phyloP scores from a whole-genome alignment of 2,329 filamentous ascomycete genomes.

The Apiospora marii region DNA sequence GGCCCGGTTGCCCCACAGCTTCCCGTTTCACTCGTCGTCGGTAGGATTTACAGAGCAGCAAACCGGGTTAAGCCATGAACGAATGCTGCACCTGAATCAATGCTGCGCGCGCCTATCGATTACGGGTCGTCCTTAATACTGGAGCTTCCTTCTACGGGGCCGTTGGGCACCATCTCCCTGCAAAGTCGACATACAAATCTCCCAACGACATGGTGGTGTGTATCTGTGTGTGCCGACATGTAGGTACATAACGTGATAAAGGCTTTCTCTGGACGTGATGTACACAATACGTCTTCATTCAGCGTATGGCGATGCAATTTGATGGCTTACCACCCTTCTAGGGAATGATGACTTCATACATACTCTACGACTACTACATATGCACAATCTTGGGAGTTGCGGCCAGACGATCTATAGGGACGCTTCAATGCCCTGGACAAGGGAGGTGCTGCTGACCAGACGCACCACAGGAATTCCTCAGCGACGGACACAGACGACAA shows the following conservation, averaged over 20 bases:
- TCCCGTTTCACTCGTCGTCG: conserved; percentile 9
- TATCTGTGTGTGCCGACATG: not conserved
- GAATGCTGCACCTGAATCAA: not conserved
- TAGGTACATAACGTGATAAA: not conserved
- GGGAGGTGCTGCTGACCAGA: not conserved
- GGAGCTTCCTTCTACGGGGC: not conserved
- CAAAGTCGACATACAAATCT: not conserved
- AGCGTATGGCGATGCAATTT: not conserved
- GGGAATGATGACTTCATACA: conserved; percentile 4
- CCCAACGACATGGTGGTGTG: not conserved
- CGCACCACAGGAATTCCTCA: not conserved
- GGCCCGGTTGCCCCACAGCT: conserved; percentile 3
- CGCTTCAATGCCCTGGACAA: not conserved
- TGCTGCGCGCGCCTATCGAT: not conserved
- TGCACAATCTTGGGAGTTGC: not conserved
- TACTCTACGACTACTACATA: not conserved
- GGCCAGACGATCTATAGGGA: not conserved
- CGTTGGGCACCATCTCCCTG: conserved; percentile 4
- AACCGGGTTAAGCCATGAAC: not conserved
- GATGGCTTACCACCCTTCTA: not conserved
- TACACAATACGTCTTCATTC: not conserved
- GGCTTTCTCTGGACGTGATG: not conserved
- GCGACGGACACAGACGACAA: not conserved
- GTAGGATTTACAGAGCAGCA: not conserved
- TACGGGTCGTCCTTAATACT: not conserved